Evolutionary conservation across 257 asterid genomes (phyloP), one percentile per base, ranked within the genome.

Genomic region (Salvia rosmarinus): DNA sequence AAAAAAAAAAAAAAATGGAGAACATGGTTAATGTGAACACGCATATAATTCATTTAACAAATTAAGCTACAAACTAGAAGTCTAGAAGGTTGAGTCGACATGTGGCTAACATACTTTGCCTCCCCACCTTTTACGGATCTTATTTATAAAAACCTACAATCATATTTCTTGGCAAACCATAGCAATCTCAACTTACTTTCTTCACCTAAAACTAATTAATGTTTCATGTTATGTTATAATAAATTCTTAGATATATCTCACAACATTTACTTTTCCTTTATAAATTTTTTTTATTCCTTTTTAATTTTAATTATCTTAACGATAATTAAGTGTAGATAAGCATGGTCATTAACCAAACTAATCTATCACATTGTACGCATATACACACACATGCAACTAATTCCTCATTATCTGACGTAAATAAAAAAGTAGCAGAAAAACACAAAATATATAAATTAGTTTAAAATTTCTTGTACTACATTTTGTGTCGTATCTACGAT

Each of bases 31-130:
- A 4, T 16, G 23, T 49, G 55, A 4, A 12, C 2, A 14, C 21
- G 0, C 4, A 9, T 52, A 25, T 25, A 25, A 25, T 25, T 25
- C 30, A 25, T 25, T 56, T 56, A 79, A 82, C 81, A 75, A 83
- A 73, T 60, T n/a, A n/a, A n/a, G n/a, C 77, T 75, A 68, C 79
- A 78, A 47, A 69, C 47, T 68, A 62, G 56, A 75, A 78, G 71
- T 65, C 47, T 68, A 62, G 56, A 75, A 78, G 71, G 67, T 21
- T 57, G 7, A 54, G 49, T 62, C 14, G 49, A 55, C 76, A 70
- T 69, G 82, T 76, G 82, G 80, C 51, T 8, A 30, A 39, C 68
- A 75, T 66, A 19, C 10, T 61, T 19, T 4, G 32, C 49, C 2
- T 35, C 32, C 67, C 67, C 50, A 10, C 16, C 12, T 37, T 14